Evolutionary conservation across 1,139 yeast species (phyloP).

Genomic region (Geotrichum macrosporum): DNA sequence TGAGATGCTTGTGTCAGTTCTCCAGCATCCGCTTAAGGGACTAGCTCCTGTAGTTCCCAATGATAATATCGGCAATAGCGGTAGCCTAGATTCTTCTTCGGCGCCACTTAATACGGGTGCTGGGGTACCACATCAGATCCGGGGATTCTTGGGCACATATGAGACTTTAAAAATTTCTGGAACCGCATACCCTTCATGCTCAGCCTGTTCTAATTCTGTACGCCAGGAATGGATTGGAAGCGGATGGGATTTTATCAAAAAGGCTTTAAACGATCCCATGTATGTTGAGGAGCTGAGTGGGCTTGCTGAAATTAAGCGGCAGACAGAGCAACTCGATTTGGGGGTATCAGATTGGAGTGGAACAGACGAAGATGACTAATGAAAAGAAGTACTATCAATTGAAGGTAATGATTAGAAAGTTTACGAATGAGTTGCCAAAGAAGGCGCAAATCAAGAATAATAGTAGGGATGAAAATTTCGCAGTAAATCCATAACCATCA

Average conservation of each 20-base stretch:
- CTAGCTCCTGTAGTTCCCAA: slow-evolving; percentile 43
- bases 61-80: slow-evolving; percentile 5
- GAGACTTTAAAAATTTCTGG: slow-evolving; percentile 61
- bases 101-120: slow-evolving; percentile 52
- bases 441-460: no score
- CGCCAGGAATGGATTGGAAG: slow-evolving; percentile 45
- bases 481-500: no score
- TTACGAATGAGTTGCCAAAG: no score
- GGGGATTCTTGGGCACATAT: slow-evolving; percentile 74
- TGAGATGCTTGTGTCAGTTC: slow-evolving; percentile 67
- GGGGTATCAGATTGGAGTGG: slow-evolving; percentile 37
- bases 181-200: slow-evolving; percentile 69
- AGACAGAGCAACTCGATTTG: slow-evolving; percentile 62
- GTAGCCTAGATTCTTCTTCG: slow-evolving; percentile 19
- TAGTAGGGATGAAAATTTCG: no score
- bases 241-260: slow-evolving; percentile 78
- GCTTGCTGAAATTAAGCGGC: slow-evolving; percentile 61
- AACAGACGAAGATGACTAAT: slow-evolving; percentile 19
- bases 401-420: no score
- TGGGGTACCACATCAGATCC: slow-evolving; percentile 72
- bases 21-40: slow-evolving; percentile 60
- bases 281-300: slow-evolving; percentile 79
- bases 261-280: slow-evolving; percentile 59
- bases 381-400: background rate
- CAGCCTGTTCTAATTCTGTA: slow-evolving; percentile 73